phyloP scores from a whole-genome alignment of 495 filamentous ascomycete species.

The Penicillium arizonense region DNA sequence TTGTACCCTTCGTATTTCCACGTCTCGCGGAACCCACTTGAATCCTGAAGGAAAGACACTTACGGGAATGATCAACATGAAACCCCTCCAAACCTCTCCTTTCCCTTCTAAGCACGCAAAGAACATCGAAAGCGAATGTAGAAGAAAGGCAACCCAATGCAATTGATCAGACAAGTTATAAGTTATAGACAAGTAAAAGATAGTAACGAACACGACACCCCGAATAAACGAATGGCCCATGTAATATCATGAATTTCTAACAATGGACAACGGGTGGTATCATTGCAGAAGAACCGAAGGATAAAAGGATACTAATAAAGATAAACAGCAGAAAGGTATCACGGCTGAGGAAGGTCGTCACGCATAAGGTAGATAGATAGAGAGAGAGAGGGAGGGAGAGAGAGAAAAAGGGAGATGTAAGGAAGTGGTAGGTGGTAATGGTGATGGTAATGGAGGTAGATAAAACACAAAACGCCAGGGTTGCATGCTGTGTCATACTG shows the following conservation, averaged over 20 bases:
- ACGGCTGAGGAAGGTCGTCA: conserved; percentile 24
- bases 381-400: neutral
- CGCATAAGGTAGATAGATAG: conserved; percentile 13
- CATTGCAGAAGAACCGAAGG: conserved; percentile 20
- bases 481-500: neutral
- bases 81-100: no score
- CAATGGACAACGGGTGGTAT: conserved; percentile 31
- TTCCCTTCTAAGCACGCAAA: no score
- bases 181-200: no score
- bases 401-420: neutral
- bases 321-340: conserved; percentile 19
- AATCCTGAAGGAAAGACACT: no score
- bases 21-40: no score
- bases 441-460: no score
- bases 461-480: neutral
- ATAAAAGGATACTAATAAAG: conserved; percentile 1
- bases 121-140: no score
- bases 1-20: no score
- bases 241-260: conserved; percentile 32
- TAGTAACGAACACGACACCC: neutral
- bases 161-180: no score
- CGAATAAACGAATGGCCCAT: conserved; percentile 29
- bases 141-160: no score
- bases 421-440: neutral
- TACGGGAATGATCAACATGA: no score